phyloP scores from a whole-genome alignment of 495 filamentous ascomycete species.

The Trichocladium antarcticum region DNA sequence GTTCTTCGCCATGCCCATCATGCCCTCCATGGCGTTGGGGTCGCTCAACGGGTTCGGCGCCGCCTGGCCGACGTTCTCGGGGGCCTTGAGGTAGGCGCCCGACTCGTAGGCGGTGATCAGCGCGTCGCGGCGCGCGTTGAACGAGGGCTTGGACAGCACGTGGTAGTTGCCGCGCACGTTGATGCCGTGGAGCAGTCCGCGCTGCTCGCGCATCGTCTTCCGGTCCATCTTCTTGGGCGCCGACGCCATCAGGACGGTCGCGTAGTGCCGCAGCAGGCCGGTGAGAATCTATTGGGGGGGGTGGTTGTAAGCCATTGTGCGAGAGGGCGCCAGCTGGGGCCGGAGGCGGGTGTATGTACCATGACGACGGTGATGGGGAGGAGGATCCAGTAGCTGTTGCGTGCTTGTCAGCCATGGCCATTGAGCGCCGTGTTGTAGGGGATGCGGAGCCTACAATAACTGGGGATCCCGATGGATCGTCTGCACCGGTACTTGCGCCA shows the following conservation, averaged over 20 bases:
- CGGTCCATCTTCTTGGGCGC: constrained; percentile 72
- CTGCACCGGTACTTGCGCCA: constrained; percentile 82
- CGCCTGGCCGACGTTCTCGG: constrained; percentile 70
- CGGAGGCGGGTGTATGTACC: constrained; percentile 41
- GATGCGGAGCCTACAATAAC: constrained; percentile 60
- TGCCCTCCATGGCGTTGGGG: constrained; percentile 95
- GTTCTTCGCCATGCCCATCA: constrained; percentile 99
- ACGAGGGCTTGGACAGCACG: constrained; percentile 62
- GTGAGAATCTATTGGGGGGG: constrained; percentile 60
- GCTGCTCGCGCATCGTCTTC: constrained; percentile 72
- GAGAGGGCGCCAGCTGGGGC: background rate
- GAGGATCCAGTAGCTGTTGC: constrained; percentile 85
- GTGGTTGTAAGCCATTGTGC: constrained; percentile 1
- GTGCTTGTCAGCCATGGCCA: constrained; percentile 4
- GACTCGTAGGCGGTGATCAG: constrained; percentile 68
- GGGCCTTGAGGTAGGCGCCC: constrained; percentile 82
- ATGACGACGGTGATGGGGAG: constrained; percentile 95
- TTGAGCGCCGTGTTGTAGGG: background rate
- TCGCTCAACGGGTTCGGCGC: constrained; percentile 92
- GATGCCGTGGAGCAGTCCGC: constrained; percentile 72
- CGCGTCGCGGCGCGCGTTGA: constrained; percentile 66
- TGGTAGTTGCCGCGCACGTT: constrained; percentile 71
- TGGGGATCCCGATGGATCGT: constrained; percentile 98
- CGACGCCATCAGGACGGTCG: constrained; percentile 75
- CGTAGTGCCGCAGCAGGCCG: constrained; percentile 92